Evolutionary conservation across 768 basidiomycete species (phyloP).

Genomic region (Suillus weaverae): DNA sequence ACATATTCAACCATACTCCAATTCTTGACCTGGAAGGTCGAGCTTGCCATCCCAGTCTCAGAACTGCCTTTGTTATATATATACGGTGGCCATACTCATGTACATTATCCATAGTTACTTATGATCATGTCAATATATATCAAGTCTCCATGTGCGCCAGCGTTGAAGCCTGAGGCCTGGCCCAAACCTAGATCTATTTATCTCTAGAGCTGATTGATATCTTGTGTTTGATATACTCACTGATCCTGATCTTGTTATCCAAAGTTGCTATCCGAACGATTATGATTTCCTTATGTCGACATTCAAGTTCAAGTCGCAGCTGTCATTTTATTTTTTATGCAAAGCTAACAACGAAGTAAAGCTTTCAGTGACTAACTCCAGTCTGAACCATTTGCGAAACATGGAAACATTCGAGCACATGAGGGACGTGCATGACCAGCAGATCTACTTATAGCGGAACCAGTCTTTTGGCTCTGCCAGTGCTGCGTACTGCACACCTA

Average conservation of each 20-base stretch:
- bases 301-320: neutral
- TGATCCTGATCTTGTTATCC: too few species aligned
- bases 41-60: neutral
- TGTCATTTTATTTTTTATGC: neutral
- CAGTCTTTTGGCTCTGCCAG: neutral
- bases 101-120: neutral
- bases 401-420: neutral
- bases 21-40: neutral
- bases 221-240: neutral
- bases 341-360: neutral
- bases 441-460: neutral
- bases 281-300: too few species aligned
- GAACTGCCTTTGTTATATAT: neutral
- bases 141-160: neutral
- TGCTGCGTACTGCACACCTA: too few species aligned
- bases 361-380: neutral
- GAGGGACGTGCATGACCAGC: neutral
- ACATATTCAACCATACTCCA: neutral
- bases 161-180: too few species aligned
- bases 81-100: neutral
- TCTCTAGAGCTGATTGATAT: neutral
- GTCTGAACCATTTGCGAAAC: neutral
- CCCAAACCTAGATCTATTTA: too few species aligned
- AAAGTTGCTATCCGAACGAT: too few species aligned
- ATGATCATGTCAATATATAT: neutral